Evolutionary conservation across 768 basidiomycete species (phyloP).

Genomic region (Panaeolus cyanescens): DNA sequence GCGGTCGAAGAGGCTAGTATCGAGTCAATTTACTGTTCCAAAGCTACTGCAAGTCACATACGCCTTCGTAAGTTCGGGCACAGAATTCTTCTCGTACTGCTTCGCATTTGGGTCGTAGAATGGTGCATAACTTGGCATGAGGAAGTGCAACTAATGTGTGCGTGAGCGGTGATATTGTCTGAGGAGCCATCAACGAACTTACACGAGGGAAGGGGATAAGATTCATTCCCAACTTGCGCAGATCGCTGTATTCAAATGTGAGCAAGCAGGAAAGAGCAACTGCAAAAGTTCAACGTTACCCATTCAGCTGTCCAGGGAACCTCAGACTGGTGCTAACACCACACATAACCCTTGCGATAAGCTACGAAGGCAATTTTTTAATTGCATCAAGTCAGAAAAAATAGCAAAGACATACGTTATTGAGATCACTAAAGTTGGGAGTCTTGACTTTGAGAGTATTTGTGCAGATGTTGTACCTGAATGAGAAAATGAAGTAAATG

Average conservation of each 20-base stretch:
- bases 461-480: constrained; percentile 72
- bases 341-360: constrained; percentile 91
- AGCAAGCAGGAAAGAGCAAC: constrained; percentile 5
- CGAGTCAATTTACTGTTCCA: not conserved
- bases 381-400: not conserved
- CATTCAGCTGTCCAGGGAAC: constrained; percentile 93
- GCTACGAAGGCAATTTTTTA: constrained; percentile 31
- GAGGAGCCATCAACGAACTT: constrained; percentile 25
- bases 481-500: not conserved
- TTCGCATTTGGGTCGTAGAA: constrained; percentile 69
- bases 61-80: constrained; percentile 76
- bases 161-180: not conserved
- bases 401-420: constrained; percentile 46
- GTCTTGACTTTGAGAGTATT: constrained; percentile 64
- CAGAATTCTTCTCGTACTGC: constrained; percentile 59
- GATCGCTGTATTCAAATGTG: constrained; percentile 50
- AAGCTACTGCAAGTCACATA: constrained; percentile 32
- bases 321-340: constrained; percentile 91
- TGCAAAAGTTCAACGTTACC: constrained; percentile 41
- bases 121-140: constrained; percentile 94
- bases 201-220: constrained; percentile 95
- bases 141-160: constrained; percentile 82
- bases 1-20: constrained; percentile 72
- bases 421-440: constrained; percentile 69
- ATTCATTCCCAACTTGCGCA: constrained; percentile 92